These are phyloP conservation scores for Hypholoma sublateritium DNA, from an alignment of 768 basidiomycete species.

Conservation along the genomic window DNA sequence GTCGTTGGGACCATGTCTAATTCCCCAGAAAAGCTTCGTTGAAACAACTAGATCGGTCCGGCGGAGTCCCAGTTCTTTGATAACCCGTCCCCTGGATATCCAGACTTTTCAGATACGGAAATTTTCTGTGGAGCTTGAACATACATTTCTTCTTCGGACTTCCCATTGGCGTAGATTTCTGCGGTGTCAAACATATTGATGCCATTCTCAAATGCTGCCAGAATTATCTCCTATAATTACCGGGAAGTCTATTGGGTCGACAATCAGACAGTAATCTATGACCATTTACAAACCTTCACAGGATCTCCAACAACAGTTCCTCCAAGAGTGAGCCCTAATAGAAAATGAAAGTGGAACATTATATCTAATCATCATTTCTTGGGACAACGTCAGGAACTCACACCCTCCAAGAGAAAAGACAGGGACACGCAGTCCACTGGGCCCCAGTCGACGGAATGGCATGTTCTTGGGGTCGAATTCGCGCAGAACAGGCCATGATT, in stretches of 20 bases:
- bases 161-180: slow-evolving; percentile 59
- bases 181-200: slow-evolving; percentile 75
- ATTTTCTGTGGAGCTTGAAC: slow-evolving; percentile 9
- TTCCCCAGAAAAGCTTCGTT: slow-evolving; percentile 77
- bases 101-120: background rate
- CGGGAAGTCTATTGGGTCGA: background rate
- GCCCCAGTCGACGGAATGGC: slow-evolving; percentile 59
- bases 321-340: slow-evolving; percentile 54
- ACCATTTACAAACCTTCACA: slow-evolving; percentile 47
- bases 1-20: slow-evolving; percentile 54
- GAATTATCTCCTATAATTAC: slow-evolving; percentile 60
- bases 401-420: slow-evolving; percentile 72
- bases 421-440: slow-evolving; percentile 63
- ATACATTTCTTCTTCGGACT: slow-evolving; percentile 71
- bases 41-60: slow-evolving; percentile 67
- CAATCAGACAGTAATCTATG: background rate
- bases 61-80: slow-evolving; percentile 68
- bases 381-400: slow-evolving; percentile 19
- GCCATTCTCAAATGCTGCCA: slow-evolving; percentile 68
- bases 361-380: background rate
- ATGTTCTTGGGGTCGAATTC: slow-evolving; percentile 56
- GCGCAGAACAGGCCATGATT: slow-evolving; percentile 24
- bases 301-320: slow-evolving; percentile 62
- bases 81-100: slow-evolving; percentile 53
- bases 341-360: background rate